Percentiles rank a stretch among this genome's conserved stretches.
Conservation (phyloP, 176 grass and related monocot species). For the Poa pratensis region DNA sequence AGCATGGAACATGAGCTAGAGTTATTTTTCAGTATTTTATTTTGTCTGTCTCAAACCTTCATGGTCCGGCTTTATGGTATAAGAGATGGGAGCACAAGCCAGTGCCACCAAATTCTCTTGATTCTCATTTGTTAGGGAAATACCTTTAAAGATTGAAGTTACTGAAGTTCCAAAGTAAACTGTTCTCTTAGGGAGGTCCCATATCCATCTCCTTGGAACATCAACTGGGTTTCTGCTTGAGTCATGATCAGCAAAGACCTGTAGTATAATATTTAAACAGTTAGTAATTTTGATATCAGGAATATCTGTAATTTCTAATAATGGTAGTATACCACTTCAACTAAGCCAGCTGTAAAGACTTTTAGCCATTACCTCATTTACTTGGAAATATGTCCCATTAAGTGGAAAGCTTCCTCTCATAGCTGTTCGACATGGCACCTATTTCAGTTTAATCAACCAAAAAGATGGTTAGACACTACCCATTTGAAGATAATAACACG, state of each 20-base stretch:
- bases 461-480: constrained; percentile 12
- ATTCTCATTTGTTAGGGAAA: constrained; percentile 14
- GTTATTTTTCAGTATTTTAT: constrained; percentile 19
- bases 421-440: constrained; percentile 87
- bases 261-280: constrained; percentile 27
- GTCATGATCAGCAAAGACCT: constrained; percentile 89
- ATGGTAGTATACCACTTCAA: constrained; percentile 22
- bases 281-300: constrained; percentile 29
- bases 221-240: constrained; percentile 68
- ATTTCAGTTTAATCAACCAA: constrained; percentile 46
- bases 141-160: constrained; percentile 86
- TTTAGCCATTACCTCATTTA: constrained; percentile 70
- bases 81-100: neutral
- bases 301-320: constrained; percentile 17
- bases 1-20: neutral
- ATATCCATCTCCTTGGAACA: constrained; percentile 71
- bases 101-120: neutral
- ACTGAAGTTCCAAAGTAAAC: constrained; percentile 86
- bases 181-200: constrained; percentile 76
- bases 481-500: constrained; percentile 11
- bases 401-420: constrained; percentile 95
- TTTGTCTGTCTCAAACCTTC: constrained; percentile 6
- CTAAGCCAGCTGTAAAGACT: neutral
- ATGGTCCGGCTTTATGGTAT: neutral
- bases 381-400: constrained; percentile 91